phyloP scores from a whole-genome alignment of 2,329 filamentous ascomycete species.

The Aureobasidium melanogenum region DNA sequence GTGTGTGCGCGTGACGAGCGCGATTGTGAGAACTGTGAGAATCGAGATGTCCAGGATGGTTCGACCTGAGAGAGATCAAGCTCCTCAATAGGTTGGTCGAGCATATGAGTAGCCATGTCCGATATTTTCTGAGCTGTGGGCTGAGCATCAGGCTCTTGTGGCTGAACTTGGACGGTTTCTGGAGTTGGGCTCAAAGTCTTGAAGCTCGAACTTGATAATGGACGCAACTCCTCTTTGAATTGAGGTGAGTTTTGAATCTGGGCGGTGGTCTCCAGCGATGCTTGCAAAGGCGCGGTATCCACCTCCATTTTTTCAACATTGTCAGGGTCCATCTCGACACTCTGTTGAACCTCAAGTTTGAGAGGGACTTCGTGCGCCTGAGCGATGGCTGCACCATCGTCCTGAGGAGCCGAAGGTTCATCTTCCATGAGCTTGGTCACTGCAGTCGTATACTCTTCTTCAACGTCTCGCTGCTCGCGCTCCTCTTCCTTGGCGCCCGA shows the following conservation, averaged over 20 bases:
- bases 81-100: conserved; percentile 1
- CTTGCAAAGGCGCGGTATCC: not conserved
- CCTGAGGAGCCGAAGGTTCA: not conserved
- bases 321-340: not conserved
- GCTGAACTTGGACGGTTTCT: not conserved
- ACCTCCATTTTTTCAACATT: not conserved
- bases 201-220: conserved; percentile 6
- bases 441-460: not conserved
- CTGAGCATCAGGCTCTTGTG: not conserved
- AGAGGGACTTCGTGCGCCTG: not conserved
- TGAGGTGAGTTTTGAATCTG: not conserved
- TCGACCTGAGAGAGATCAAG: conserved; percentile 11
- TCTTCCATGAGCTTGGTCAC: not conserved
- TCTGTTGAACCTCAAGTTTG: not conserved
- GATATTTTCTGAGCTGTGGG: not conserved
- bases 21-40: not conserved
- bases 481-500: not conserved
- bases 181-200: not conserved
- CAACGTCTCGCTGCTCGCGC: not conserved
- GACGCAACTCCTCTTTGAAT: not conserved
- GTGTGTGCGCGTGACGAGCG: conserved; percentile 6
- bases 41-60: not conserved
- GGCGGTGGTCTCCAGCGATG: not conserved
- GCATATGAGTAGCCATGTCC: not conserved
- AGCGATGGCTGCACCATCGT: not conserved